These are phyloP conservation scores for Jaapia argillacea DNA, from an alignment of 768 basidiomycete species.

Conservation along the genomic window DNA sequence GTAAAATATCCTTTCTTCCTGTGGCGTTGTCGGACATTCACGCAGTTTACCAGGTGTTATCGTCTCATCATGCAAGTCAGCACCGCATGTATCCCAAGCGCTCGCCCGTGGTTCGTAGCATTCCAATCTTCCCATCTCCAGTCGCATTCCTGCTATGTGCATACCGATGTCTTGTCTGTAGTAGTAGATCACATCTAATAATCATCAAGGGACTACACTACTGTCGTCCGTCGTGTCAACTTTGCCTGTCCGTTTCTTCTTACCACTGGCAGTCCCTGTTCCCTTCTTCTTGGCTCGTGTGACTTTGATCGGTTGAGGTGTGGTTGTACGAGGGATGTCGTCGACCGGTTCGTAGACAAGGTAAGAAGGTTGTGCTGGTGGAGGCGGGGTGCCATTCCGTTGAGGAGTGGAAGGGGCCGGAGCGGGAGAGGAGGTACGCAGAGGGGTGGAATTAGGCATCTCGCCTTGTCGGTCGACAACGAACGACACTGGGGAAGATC, in stretches of 20 bases:
- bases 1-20: background rate
- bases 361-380: constrained; percentile 28
- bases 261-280: constrained; percentile 42
- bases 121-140: constrained; percentile 10
- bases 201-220: background rate
- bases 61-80: too few species aligned
- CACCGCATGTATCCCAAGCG: constrained; percentile 2
- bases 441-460: constrained; percentile 61
- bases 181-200: background rate
- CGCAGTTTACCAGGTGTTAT: too few species aligned
- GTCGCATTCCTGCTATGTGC: constrained; percentile 10
- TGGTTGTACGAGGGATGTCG: constrained; percentile 39
- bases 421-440: constrained; percentile 5
- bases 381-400: constrained; percentile 17
- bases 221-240: constrained; percentile 8
- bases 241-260: constrained; percentile 55
- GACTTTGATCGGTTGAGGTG: constrained; percentile 68
- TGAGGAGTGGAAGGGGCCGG: constrained; percentile 6
- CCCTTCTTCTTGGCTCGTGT: constrained; percentile 59
- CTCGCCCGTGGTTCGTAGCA: background rate
- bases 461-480: constrained; percentile 74
- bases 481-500: constrained; percentile 36
- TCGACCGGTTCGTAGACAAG: constrained; percentile 46
- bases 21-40: constrained; percentile 1
- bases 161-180: constrained; percentile 2